These are phyloP conservation scores for Lecanosticta acicola DNA, from an alignment of 2,329 filamentous ascomycete species.

Conservation along the genomic window DNA sequence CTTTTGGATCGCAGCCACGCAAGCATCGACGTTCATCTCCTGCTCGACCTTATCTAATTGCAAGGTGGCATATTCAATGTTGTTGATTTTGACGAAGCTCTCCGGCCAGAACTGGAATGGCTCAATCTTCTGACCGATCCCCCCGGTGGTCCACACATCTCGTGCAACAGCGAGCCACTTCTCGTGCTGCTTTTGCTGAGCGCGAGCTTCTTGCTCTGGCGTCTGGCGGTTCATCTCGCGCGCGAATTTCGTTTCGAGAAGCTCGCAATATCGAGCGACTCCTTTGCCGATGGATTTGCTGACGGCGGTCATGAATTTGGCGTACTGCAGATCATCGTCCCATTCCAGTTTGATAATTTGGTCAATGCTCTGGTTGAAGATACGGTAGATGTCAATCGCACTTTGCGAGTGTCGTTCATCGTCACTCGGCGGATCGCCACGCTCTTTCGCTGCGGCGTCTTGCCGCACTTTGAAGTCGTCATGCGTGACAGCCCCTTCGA, in stretches of 20 bases:
- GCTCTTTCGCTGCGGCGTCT: slow-evolving; percentile 52
- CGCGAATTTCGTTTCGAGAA: slow-evolving; percentile 76
- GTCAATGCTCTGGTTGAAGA: slow-evolving; percentile 87
- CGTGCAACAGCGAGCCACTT: slow-evolving; percentile 90
- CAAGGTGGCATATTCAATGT: slow-evolving; percentile 89
- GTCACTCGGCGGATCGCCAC: slow-evolving; percentile 55
- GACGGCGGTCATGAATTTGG: slow-evolving; percentile 93
- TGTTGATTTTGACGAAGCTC: slow-evolving; percentile 96
- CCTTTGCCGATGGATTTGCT: slow-evolving; percentile 78
- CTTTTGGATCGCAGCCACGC: slow-evolving; percentile 72
- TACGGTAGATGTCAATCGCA: slow-evolving; percentile 84
- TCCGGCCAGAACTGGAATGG: slow-evolving; percentile 95
- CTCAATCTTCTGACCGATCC: slow-evolving; percentile 84
- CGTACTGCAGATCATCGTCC: slow-evolving; percentile 89
- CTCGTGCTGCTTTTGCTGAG: slow-evolving; percentile 77
- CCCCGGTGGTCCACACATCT: slow-evolving; percentile 67
- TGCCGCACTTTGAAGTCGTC: slow-evolving; percentile 76
- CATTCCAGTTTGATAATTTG: slow-evolving; percentile 81
- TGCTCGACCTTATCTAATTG: slow-evolving; percentile 87
- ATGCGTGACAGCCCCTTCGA: slow-evolving; percentile 85
- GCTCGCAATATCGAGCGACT: slow-evolving; percentile 82
- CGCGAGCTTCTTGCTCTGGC: slow-evolving; percentile 75
- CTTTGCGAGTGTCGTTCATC: slow-evolving; percentile 88
- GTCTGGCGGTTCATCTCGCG: slow-evolving; percentile 91
- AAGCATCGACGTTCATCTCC: slow-evolving; percentile 85